phyloP scores from a whole-genome alignment of 495 filamentous ascomycete species.

The Glonium stellatum region DNA sequence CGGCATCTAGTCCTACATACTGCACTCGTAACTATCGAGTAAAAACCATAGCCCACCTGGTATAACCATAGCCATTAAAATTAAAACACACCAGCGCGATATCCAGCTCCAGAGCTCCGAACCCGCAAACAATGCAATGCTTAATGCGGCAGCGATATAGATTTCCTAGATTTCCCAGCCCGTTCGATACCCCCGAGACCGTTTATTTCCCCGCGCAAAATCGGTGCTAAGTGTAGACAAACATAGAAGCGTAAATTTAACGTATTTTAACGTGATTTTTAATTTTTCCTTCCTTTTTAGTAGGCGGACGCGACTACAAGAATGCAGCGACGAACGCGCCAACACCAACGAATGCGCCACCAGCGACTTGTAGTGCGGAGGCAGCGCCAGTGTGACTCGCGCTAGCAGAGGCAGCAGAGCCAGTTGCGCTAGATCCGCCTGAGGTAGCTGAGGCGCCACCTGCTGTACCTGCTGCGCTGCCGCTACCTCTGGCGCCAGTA shows the following conservation, averaged over 20 bases:
- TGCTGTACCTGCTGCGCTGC: constrained; percentile 6
- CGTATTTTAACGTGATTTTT: too few relatives aligned
- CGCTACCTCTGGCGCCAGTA: background rate
- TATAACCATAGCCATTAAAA: background rate
- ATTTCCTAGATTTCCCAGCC: background rate
- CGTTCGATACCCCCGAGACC: background rate
- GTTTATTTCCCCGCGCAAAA: background rate
- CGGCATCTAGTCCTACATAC: background rate
- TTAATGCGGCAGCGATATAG: background rate
- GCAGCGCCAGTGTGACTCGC: constrained; percentile 17
- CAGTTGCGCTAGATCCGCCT: constrained; percentile 3
- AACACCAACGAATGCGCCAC: constrained; percentile 16
- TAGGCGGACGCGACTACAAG: constrained; percentile 17
- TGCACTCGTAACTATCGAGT: background rate
- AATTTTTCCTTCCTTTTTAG: background rate
- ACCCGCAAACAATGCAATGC: constrained; percentile 1
- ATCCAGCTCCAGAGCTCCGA: background rate
- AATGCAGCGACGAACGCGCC: constrained; percentile 24
- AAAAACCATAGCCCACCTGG: background rate
- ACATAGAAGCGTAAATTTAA: background rate
- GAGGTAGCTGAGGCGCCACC: constrained; percentile 2
- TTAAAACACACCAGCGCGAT: background rate
- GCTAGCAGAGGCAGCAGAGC: background rate
- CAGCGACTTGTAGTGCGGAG: constrained; percentile 16
- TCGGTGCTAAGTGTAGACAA: background rate